phyloP scores from a whole-genome alignment of 257 asterid genomes.

The Nicotiana otophora region DNA sequence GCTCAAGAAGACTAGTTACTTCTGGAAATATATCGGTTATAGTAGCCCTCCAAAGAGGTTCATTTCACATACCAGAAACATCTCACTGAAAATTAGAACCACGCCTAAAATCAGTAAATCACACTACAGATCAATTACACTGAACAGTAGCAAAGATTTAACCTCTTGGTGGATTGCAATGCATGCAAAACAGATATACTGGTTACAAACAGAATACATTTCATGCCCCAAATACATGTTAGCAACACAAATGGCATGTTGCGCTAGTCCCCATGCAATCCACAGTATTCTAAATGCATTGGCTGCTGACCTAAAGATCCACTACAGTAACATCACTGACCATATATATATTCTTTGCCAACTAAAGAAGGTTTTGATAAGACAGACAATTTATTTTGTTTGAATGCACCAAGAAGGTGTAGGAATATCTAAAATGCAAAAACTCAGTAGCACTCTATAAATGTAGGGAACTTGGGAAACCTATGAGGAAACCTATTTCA shows the following conservation, averaged over 20 bases:
- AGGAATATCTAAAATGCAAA: background rate
- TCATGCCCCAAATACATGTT: background rate
- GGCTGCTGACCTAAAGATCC: background rate
- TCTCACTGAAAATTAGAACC: background rate
- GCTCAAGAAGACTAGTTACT: background rate
- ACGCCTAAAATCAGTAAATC: background rate
- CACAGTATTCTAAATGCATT: background rate
- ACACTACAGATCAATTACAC: background rate
- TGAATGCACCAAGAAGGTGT: background rate
- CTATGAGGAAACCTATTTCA: background rate
- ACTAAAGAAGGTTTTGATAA: background rate
- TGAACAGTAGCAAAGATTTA: background rate
- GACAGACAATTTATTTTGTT: no score
- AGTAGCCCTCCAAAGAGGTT: background rate
- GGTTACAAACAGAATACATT: background rate
- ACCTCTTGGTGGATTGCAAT: background rate
- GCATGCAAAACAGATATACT: background rate
- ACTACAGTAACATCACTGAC: background rate
- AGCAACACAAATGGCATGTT: background rate
- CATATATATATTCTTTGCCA: background rate
- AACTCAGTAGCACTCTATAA: background rate
- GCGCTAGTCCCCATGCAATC: background rate
- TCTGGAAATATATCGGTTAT: background rate
- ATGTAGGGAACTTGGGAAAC: background rate
- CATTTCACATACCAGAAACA: background rate